Base-by-base conservation (phyloP, 148 eudicot species). In the Polygonum maritimum region DNA sequence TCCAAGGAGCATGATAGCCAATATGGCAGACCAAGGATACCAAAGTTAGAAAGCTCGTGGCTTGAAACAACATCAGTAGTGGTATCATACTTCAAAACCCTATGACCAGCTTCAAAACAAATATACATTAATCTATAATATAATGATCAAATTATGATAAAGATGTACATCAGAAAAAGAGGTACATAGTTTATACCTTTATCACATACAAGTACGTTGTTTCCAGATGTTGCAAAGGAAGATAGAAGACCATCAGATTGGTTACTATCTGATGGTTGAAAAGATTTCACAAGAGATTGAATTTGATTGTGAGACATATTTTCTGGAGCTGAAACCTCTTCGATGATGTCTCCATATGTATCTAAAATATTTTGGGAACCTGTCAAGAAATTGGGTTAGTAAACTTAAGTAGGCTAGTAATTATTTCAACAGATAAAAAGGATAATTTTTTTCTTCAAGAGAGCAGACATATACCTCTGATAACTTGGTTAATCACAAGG, bases 1-100 rank as follows among this genome's bases (percentile, higher is more conserved):
- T 95, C 98, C 79, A 90, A 77, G 78, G 92, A 79, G 63, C 63
- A 82, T 52, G 85, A 48, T 69, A 86, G 76, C 98, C 98, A 95
- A 79, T 88, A 95, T 22, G 98, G 97, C 48, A 90, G 83, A 39
- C 97, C 94, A 67, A 92, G 92, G 60, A 73, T 69, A 44, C 96
- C 91, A 52, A 90, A 86, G 76, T 90, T 95, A 44, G 96, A 86
- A 39, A 92, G 82, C 52, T 78, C 78, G 51, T 89, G 79, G 79
- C 75, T 84, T 57, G 92, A 83, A 76, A 81, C 73, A 63, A 73
- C 79, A 76, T 85, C 85, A 82, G 90, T 82, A 75, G 76, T 80
- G 80, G 74, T 85, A 58, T 80, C 74, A 75, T 87, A 80, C 85
- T 82, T 90, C 83, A 89, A 80, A 51, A 95, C 86, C 81, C 84